Evolutionary conservation across 75 land plant genomes (phyloP).

Genomic region (Pinus tabuliformis): DNA sequence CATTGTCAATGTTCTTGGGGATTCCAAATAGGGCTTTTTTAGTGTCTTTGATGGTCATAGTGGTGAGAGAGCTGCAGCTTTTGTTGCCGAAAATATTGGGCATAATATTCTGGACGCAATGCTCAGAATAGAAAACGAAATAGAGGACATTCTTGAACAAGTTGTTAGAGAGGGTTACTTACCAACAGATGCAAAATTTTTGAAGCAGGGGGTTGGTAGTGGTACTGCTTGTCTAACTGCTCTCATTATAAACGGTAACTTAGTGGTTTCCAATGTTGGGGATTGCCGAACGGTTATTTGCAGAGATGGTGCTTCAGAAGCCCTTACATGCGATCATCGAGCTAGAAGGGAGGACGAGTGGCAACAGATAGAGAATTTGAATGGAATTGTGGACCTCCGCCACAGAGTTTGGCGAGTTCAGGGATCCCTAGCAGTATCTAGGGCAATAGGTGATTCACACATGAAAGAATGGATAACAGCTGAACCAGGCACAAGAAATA

Average conservation of each 20-base stretch:
- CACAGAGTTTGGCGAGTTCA: slow-evolving; percentile 67
- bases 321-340: slow-evolving; percentile 71
- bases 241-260: slow-evolving; percentile 38
- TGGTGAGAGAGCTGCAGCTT: slow-evolving; percentile 70
- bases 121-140: slow-evolving; percentile 13
- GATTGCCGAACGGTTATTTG: slow-evolving; percentile 82
- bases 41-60: slow-evolving; percentile 94
- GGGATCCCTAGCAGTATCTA: slow-evolving; percentile 71
- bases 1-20: slow-evolving; percentile 31
- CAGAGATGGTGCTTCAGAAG: slow-evolving; percentile 62
- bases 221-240: slow-evolving; percentile 86
- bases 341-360: slow-evolving; percentile 66
- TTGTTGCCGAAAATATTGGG: slow-evolving; percentile 58
- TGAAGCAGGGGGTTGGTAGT: slow-evolving; percentile 36
- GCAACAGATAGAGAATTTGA: slow-evolving; percentile 49
- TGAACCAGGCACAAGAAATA: slow-evolving; percentile 58
- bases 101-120: slow-evolving; percentile 40
- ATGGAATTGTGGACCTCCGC: slow-evolving; percentile 61
- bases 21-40: slow-evolving; percentile 61
- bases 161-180: slow-evolving; percentile 62
- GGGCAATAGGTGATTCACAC: slow-evolving; percentile 73
- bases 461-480: slow-evolving; percentile 70
- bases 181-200: slow-evolving; percentile 59
- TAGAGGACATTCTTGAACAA: slow-evolving; percentile 20
- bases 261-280: slow-evolving; percentile 79